Evolutionary conservation across 2,329 filamentous ascomycete genomes (phyloP), one percentile per base, ranked within the genome.

Genomic region (Triangularia setosa): DNA sequence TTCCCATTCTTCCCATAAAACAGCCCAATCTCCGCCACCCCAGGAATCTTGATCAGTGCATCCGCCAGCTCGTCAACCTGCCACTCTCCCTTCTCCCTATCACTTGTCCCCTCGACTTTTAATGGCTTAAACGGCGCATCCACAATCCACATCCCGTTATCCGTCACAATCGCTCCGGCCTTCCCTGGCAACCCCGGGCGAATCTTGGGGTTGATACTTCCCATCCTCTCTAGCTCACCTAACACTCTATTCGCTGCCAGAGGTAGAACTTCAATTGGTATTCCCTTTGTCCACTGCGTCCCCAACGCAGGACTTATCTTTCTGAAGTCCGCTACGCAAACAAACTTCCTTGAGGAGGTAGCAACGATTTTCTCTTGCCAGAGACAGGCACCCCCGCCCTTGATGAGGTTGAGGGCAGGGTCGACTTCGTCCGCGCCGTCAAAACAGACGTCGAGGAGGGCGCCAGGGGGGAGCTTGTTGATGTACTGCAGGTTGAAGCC

Each of bases 341-440:
- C 84, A 73, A 97, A 97, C 74, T 91, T 91, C 77, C 87, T 90
- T 12, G n/a, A 21, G 3, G 92, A 90, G 58, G 92, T 87, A 4
- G 93, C 93, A 4, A 99, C 93, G 35, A 99, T 83, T 81, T 99
- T 99, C 80, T 99, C 95, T 78, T 98, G 95, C 80, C 97, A 96
- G 63, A 98, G 80, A 78, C 95, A 99, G n/a, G 93, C 95, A 64
- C 95, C 95, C 58, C 95, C 95, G 62, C 95, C 95, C 81, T 98
- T 98, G 81, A 99, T 98, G 74, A 94, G 92, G 78, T 98, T 99
- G 65, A 99, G 80, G 60, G 96, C 91, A 56, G 92, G 88, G 75
- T 99, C 95, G 30, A 99, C 93, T 80, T 99, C 95, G 75, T 99
- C 95, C 3, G 95, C 95, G 61, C 95, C 95, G 74, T 99, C 95